Base-by-base conservation (phyloP, 768 basidiomycete species). In the Rhizopogon vesiculosus region DNA sequence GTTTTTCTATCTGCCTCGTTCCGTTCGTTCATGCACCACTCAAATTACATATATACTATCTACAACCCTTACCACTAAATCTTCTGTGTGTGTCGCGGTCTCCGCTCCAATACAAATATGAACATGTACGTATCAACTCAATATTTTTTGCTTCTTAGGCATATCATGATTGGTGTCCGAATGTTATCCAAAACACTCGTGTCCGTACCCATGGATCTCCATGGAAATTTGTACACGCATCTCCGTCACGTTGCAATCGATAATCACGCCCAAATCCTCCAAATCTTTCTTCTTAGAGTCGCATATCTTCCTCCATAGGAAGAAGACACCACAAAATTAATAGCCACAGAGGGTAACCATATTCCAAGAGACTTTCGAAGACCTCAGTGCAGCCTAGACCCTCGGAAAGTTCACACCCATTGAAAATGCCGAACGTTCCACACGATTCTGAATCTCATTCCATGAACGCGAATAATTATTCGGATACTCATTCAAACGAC, bases 161-260 rank as follows among this genome's bases (percentile, higher is more conserved):
- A 25, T 22, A 33, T 49, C 48, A 38, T 25, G 48, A 49, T 49
- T 49, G 48, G 38, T 49, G 19, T 49, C 48, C 33, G 48, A 49
- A 15, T 19, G 19, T 19, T 33, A 49, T 38, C 48, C 48, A 49
- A 12, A 49, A 38, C 15, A 19, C 33, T 35, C 46, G 33, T 35
- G 46, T 12, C 46, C 46, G 38, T 38, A 38, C 48, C 48, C 48
- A 19, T 49, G 48, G 35, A 49, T 49, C 35, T 49, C 48, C 48
- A 49, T 49, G 48, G 48, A 49, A 5, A 38, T 49, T 15, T 25
- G 19, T 15, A 49, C 19, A 49, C 48, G 38, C 19, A 35, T 49
- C 19, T 38, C 15, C 33, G 35, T 19, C 22, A n/a, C 39, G 33
- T 35, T 38, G 10, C 35, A 10, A 49, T 38, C 35, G 35, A 49